Conservation (phyloP, 2,329 filamentous ascomycete species). For the Harringtonia aguacate region DNA sequence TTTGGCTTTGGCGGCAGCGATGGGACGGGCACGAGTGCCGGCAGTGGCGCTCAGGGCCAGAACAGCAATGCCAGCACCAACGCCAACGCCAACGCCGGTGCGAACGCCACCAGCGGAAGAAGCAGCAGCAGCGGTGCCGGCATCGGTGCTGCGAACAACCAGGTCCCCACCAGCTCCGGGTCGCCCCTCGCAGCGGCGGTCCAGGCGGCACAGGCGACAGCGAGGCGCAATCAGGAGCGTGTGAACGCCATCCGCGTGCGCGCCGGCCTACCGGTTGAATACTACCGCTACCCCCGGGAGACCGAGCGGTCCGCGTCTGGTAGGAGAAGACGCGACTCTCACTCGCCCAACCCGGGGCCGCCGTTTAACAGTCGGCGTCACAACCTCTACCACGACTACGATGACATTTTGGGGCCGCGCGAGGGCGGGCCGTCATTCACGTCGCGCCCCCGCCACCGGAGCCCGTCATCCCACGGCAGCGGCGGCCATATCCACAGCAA, state of each 20-base stretch:
- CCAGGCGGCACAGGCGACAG: too few relatives aligned
- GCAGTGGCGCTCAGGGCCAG: not conserved
- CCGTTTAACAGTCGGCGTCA: not conserved
- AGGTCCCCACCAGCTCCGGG: too few relatives aligned
- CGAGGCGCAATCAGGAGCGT: not conserved
- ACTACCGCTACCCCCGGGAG: conserved; percentile 1
- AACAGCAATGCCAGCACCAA: not conserved
- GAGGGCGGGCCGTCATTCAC: not conserved
- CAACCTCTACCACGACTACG: not conserved
- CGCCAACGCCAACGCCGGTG: not conserved
- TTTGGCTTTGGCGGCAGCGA: not conserved
- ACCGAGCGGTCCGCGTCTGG: not conserved
- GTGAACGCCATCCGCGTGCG: not conserved
- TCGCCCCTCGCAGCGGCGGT: too few relatives aligned
- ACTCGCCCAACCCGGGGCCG: not conserved
- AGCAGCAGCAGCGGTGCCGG: not conserved
- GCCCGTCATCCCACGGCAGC: not conserved
- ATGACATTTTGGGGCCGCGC: not conserved
- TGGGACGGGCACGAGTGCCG: too few relatives aligned
- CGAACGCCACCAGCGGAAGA: not conserved
- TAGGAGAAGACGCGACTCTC: conserved; percentile 2
- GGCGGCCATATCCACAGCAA: too few relatives aligned
- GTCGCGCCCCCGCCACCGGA: not conserved
- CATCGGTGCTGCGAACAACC: not conserved
- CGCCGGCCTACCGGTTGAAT: not conserved